These are phyloP conservation scores for Neurospora hispaniola DNA, from an alignment of 495 filamentous ascomycete species.

Conservation along the genomic window DNA sequence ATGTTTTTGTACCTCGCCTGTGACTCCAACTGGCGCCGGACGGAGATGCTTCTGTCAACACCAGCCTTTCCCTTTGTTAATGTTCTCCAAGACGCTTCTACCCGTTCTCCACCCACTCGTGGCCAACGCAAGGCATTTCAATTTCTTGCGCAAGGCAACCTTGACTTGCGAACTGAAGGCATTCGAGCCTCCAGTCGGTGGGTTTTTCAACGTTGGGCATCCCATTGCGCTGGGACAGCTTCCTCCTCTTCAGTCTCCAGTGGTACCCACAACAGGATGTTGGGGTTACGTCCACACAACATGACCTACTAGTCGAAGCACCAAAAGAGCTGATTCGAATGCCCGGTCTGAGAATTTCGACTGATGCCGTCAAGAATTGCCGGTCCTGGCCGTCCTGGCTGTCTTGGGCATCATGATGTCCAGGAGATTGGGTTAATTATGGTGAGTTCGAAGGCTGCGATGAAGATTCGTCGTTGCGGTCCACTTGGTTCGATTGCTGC, in stretches of 20 bases:
- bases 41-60: neutral
- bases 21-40: too few relatives aligned
- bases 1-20: neutral
- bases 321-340: neutral
- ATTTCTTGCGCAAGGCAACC: neutral
- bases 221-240: neutral
- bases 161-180: neutral
- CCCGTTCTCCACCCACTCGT: neutral
- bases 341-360: neutral
- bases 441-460: neutral
- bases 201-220: neutral
- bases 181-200: neutral
- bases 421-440: neutral
- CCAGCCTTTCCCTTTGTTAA: neutral
- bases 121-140: neutral
- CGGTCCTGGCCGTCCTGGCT: neutral
- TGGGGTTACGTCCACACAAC: neutral
- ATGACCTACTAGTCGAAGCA: too few relatives aligned
- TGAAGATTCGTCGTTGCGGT: neutral
- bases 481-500: neutral
- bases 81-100: neutral
- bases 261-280: neutral
- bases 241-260: neutral
- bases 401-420: neutral
- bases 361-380: neutral